Percentiles rank a stretch among this genome's conserved stretches.
Conservation (phyloP, 345 rosid genomes). For the Eucalyptus paniculata region DNA sequence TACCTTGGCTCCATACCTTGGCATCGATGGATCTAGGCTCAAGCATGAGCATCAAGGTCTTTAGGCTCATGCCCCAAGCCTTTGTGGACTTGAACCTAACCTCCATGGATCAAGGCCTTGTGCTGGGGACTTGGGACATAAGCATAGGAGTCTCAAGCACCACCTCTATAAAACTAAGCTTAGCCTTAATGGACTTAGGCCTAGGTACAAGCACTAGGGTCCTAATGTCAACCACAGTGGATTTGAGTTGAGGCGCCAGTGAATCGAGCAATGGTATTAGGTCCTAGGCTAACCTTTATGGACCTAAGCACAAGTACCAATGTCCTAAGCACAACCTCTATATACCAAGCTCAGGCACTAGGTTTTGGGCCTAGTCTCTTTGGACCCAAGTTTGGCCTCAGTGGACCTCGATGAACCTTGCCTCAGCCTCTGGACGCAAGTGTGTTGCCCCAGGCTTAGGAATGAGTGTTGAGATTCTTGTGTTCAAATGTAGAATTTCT, state of each 20-base stretch:
- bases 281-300: neutral
- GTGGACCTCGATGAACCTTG: too few relatives aligned
- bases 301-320: too few relatives aligned
- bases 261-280: neutral
- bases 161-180: neutral
- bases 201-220: neutral
- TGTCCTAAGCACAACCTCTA: neutral
- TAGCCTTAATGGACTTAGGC: neutral
- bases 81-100: neutral
- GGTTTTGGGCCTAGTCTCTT: too few relatives aligned
- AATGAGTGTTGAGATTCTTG: neutral
- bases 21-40: neutral
- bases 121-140: neutral
- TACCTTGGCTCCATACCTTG: too few relatives aligned
- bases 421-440: rapidly evolving
- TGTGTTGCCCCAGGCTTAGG: neutral
- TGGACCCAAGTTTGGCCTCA: too few relatives aligned
- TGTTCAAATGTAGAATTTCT: neutral
- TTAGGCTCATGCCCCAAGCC: neutral
- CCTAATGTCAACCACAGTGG: neutral
- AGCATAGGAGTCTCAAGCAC: neutral
- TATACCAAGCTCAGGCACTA: too few relatives aligned
- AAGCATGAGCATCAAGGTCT: neutral
- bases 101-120: neutral
- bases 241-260: neutral